Evolutionary conservation across 257 asterid genomes (phyloP), one percentile per base, ranked within the genome.

Genomic region (Gentiana dahurica): DNA sequence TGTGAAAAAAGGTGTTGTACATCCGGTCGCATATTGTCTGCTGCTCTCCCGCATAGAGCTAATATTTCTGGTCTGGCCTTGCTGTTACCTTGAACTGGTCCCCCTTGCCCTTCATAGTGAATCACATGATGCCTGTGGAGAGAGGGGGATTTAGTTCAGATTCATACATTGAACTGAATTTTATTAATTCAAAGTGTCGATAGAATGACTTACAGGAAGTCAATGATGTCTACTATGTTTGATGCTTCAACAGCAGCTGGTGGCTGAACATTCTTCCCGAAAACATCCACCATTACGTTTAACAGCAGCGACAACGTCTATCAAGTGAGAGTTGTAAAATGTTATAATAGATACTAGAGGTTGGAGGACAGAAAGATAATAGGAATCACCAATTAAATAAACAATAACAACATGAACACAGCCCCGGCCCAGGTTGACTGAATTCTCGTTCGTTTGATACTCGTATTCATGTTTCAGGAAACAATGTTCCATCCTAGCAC

Each of bases 21-120:
- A 65, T 92, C 97, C 1, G 98, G 87, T 33, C 93, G 86, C 57
- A 83, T 77, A 69, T 53, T 83, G 54, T 92, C 95, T n/a, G 84
- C 86, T n/a, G 88, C 86, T 76, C 89, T 77, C 60, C 90, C 94
- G 12, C 79, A 78, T 11, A 88, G 83, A 53, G 77, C 80, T 63
- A 88, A 66, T 39, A 85, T 78, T 73, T 88, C 97, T 48, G 89
- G 70, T 71, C 96, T 64, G 1, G 94, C 94, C 71, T 85, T 87
- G 86, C 95, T 85, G 84, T 62, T 82, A 32, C 82, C 71, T 72
- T 89, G 95, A 53, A 89, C 97, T 4, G 97, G 77, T 15, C 95
- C 96, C 57, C 94, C 96, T 60, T 90, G 95, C 60, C 96, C 96
- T 66, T 87, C 96, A 3, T 87, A 91, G 75, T 91, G 98, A 49